Evolutionary conservation across 1,139 yeast genomes (phyloP).

Genomic region (Zhuliangozyma parablackwelliae): DNA sequence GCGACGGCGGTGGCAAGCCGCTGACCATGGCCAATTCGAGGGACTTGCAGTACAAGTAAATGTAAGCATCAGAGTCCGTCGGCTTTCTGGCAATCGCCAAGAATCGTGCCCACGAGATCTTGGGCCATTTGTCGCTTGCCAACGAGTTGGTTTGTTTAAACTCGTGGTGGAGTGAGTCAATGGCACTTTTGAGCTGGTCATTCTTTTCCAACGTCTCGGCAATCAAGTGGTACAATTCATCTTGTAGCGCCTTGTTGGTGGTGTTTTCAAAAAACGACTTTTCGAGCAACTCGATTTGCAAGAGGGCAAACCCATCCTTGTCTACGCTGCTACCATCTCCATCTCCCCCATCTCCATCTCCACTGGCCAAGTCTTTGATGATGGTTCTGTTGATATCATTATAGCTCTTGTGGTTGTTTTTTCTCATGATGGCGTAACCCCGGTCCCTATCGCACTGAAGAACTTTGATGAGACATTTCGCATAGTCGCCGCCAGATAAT

Average conservation of each 20-base stretch:
- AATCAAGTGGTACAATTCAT: slow-evolving; percentile 14
- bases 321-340: slow-evolving; percentile 8
- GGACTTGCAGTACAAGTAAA: slow-evolving; percentile 28
- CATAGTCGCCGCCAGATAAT: slow-evolving; percentile 8
- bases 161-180: slow-evolving; percentile 14
- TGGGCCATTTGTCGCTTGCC: slow-evolving; percentile 31
- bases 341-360: no score
- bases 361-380: slow-evolving; percentile 28
- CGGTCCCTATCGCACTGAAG: slow-evolving; percentile 23
- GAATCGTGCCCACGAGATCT: slow-evolving; percentile 36
- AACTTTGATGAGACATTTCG: slow-evolving; percentile 22
- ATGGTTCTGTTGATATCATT: slow-evolving; percentile 27
- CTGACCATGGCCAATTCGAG: slow-evolving; percentile 18
- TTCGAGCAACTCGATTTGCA: slow-evolving; percentile 37
- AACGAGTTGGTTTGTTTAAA: slow-evolving; percentile 28
- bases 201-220: slow-evolving; percentile 9
- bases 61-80: slow-evolving; percentile 26
- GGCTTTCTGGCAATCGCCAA: slow-evolving; percentile 20
- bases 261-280: slow-evolving; percentile 15
- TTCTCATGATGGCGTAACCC: slow-evolving; percentile 30
- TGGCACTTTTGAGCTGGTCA: slow-evolving; percentile 6
- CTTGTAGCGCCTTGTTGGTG: slow-evolving; percentile 10
- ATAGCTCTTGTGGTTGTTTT: slow-evolving; percentile 21
- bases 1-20: slow-evolving; percentile 1
- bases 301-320: slow-evolving; percentile 20